phyloP scores from a whole-genome alignment of 768 basidiomycete species.

The Leccinum arenicola region DNA sequence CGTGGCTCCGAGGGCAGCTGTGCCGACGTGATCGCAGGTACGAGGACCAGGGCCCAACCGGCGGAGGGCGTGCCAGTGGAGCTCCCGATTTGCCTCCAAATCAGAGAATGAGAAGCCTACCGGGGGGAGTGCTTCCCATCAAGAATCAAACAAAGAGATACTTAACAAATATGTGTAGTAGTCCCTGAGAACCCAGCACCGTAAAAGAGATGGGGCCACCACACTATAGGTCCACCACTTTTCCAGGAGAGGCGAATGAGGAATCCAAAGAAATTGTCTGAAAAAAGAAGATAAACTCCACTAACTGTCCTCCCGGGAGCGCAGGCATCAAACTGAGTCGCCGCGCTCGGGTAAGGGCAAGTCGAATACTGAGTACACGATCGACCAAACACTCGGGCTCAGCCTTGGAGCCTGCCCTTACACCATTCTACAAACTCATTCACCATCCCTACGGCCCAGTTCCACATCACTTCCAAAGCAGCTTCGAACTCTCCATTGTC shows the following conservation, averaged over 20 bases:
- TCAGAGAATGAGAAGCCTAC: not conserved
- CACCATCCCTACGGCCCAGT: slow-evolving; percentile 41
- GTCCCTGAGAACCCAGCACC: not conserved
- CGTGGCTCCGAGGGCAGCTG: not conserved
- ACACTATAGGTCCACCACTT: not conserved
- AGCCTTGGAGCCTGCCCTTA: slow-evolving; percentile 22
- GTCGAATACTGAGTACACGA: not conserved
- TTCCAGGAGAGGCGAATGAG: not conserved
- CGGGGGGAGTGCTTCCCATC: not conserved
- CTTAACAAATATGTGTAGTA: not conserved
- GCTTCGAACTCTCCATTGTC: slow-evolving; percentile 66
- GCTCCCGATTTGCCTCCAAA: not conserved
- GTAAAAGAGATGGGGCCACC: not conserved
- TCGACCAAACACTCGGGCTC: slow-evolving; percentile 2
- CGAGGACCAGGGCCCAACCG: not conserved
- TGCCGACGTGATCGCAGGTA: not conserved
- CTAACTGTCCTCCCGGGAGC: not conserved
- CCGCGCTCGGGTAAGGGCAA: not conserved
- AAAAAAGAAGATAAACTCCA: not conserved
- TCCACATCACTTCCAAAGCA: slow-evolving; percentile 60
- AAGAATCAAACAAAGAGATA: not conserved
- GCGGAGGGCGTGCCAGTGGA: not conserved
- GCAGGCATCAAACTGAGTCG: not conserved
- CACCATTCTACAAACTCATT: slow-evolving; percentile 32
- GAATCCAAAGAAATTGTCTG: not conserved